Percentiles rank a stretch among this genome's conserved stretches.
Evolutionary conservation across 106 monocot species (phyloP).

Genomic region (Acorus gramineus): DNA sequence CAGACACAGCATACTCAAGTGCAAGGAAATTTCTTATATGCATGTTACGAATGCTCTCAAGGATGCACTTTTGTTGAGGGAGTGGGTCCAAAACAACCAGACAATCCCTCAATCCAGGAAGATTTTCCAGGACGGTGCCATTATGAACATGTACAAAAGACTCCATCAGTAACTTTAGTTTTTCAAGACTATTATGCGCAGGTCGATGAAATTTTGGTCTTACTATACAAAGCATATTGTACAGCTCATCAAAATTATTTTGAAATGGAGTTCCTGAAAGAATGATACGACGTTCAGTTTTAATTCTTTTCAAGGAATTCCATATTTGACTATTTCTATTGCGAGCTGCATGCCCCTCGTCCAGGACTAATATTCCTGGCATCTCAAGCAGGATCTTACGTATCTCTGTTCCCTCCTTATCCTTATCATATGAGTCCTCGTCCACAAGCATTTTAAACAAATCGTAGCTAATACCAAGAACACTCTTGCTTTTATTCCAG

Average conservation of each 20-base stretch:
- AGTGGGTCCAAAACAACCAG: slow-evolving; percentile 41
- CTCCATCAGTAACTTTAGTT: background rate
- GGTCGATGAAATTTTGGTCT: slow-evolving; percentile 28
- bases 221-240: slow-evolving; percentile 53
- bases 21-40: slow-evolving; percentile 9
- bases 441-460: slow-evolving; percentile 36
- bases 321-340: slow-evolving; percentile 45
- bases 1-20: slow-evolving; percentile 24
- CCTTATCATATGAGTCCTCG: background rate
- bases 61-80: slow-evolving; percentile 26
- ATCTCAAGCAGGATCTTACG: slow-evolving; percentile 30
- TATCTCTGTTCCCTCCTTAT: background rate
- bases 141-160: slow-evolving; percentile 69
- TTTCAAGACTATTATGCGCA: background rate
- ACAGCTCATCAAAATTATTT: slow-evolving; percentile 72
- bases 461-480: slow-evolving; percentile 61
- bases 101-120: slow-evolving; percentile 56
- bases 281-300: slow-evolving; percentile 47
- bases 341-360: slow-evolving; percentile 80
- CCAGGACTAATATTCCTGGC: slow-evolving; percentile 56
- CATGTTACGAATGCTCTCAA: slow-evolving; percentile 17
- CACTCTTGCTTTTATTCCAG: slow-evolving; percentile 31
- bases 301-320: slow-evolving; percentile 35
- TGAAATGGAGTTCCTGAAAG: slow-evolving; percentile 89
- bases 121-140: slow-evolving; percentile 33